Conservation (phyloP, 257 asterid genomes). For the Echium plantagineum region DNA sequence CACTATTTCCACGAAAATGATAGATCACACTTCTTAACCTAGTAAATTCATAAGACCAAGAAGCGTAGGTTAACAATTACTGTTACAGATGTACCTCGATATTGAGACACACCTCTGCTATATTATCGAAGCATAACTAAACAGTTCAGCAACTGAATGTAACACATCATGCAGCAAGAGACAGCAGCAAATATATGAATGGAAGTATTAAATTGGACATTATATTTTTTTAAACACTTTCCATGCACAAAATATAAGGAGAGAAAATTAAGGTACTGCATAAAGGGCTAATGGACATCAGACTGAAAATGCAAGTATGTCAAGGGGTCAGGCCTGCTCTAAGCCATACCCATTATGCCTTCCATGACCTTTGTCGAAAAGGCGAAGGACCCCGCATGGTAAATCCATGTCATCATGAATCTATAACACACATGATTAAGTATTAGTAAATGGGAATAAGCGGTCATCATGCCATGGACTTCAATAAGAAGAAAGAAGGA, state of each 20-base stretch:
- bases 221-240: neutral
- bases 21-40: constrained; percentile 74
- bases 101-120: neutral
- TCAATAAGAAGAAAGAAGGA: constrained; percentile 7
- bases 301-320: neutral
- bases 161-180: neutral
- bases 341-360: constrained; percentile 74
- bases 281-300: too few species aligned
- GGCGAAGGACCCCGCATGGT: constrained; percentile 96
- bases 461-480: neutral
- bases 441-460: neutral
- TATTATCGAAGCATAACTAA: neutral
- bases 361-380: constrained; percentile 57
- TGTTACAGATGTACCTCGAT: neutral
- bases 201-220: neutral
- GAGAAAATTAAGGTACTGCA: too few species aligned
- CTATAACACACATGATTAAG: constrained; percentile 22
- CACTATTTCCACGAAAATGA: constrained; percentile 70
- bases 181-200: too few species aligned
- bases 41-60: constrained; percentile 2
- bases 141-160: neutral
- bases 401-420: constrained; percentile 90
- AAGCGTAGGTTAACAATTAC: neutral
- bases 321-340: constrained; percentile 3
- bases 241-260: neutral